Conservation (phyloP, 352 stramenopile genomes). For the Phytophthora ohioensis region DNA sequence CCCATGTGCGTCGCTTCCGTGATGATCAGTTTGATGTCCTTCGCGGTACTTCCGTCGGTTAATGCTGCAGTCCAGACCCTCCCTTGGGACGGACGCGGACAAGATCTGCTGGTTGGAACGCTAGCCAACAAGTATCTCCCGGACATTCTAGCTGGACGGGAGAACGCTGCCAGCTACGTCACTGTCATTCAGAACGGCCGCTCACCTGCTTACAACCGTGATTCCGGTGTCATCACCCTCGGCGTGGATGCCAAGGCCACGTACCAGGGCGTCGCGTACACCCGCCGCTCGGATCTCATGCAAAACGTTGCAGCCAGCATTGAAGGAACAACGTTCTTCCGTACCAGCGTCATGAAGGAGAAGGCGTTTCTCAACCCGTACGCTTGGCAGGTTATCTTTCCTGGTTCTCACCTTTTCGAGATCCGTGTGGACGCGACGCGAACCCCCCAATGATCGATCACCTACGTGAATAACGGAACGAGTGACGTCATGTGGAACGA, state of each 20-base stretch:
- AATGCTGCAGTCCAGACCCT: too few relatives aligned
- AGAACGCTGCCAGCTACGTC: too few relatives aligned
- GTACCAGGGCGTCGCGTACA: constrained; percentile 58
- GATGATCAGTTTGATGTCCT: too few relatives aligned
- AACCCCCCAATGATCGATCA: constrained; percentile 57
- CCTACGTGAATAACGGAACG: constrained; percentile 57
- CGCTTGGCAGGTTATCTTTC: constrained; percentile 70
- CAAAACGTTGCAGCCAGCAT: constrained; percentile 53
- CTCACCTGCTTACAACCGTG: too few relatives aligned
- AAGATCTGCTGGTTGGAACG: too few relatives aligned
- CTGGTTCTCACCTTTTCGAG: constrained; percentile 63
- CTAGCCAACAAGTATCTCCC: too few relatives aligned
- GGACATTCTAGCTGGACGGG: too few relatives aligned
- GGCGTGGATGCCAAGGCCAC: constrained; percentile 57
- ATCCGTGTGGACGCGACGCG: constrained; percentile 58
- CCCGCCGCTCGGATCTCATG: constrained; percentile 69
- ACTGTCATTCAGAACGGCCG: too few relatives aligned
- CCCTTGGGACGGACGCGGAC: too few relatives aligned
- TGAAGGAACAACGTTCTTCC: constrained; percentile 61
- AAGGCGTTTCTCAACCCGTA: constrained; percentile 60
- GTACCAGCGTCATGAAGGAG: constrained; percentile 60
- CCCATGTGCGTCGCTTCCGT: too few relatives aligned
- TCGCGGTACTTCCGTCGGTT: too few relatives aligned
- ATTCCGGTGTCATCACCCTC: constrained; percentile 6
- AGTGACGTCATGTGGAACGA: constrained; percentile 59